phyloP scores from a whole-genome alignment of 2,329 filamentous ascomycete species.

The Fusarium lateritium region DNA sequence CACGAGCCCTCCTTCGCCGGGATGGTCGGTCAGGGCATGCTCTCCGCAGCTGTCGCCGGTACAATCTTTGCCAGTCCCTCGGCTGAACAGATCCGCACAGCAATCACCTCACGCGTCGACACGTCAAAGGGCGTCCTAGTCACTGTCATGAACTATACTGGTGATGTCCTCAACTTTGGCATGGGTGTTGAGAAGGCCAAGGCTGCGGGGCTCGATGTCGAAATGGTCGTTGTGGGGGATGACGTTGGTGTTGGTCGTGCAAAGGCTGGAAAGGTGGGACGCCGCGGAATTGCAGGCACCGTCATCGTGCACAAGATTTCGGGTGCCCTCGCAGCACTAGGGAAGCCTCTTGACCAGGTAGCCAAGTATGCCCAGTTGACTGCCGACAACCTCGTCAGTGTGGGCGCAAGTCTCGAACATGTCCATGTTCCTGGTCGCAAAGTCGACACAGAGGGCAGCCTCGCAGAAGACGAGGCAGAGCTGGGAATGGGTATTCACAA shows the following conservation, averaged over 20 bases:
- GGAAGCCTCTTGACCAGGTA: constrained; percentile 78
- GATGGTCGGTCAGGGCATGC: constrained; percentile 86
- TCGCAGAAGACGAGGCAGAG: constrained; percentile 72
- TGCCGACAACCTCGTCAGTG: constrained; percentile 83
- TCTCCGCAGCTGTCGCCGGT: constrained; percentile 86
- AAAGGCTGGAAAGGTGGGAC: constrained; percentile 90
- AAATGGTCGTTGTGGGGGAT: constrained; percentile 94
- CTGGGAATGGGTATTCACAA: constrained; percentile 87
- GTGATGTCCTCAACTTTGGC: constrained; percentile 91
- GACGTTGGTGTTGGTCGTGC: constrained; percentile 89
- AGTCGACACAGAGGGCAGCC: constrained; percentile 68
- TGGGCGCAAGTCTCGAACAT: constrained; percentile 88
- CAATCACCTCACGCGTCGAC: constrained; percentile 80
- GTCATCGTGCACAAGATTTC: constrained; percentile 93
- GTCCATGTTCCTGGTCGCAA: constrained; percentile 92
- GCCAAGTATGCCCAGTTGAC: constrained; percentile 78
- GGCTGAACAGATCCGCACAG: constrained; percentile 85
- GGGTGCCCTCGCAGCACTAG: constrained; percentile 84
- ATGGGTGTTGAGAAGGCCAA: constrained; percentile 94
- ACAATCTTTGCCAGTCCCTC: constrained; percentile 88
- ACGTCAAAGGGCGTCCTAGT: constrained; percentile 82
- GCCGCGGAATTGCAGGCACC: constrained; percentile 91
- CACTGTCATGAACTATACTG: constrained; percentile 97
- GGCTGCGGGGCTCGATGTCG: constrained; percentile 80
- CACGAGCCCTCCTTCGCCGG: constrained; percentile 91